phyloP scores from a whole-genome alignment of 2,329 filamentous ascomycete genomes.

The Aspergillus vadensis region DNA sequence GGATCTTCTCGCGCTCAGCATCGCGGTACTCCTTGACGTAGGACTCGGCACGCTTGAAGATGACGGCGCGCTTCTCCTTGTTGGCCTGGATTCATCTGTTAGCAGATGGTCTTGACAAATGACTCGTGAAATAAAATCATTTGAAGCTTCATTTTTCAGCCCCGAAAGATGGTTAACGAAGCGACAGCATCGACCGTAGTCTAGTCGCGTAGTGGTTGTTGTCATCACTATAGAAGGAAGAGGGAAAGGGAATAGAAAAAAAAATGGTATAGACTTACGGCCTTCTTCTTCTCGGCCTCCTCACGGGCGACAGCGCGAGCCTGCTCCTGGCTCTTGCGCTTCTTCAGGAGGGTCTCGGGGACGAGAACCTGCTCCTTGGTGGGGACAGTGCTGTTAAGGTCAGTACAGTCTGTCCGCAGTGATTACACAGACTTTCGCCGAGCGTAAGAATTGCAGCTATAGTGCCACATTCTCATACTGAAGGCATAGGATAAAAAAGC shows the following conservation, averaged over 20 bases:
- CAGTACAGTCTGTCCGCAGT: constrained; percentile 79
- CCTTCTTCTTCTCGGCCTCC: constrained; percentile 82
- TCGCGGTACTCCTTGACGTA: constrained; percentile 99
- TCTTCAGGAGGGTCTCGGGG: constrained; percentile 99
- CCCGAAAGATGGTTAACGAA: constrained; percentile 59
- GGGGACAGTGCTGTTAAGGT: constrained; percentile 76
- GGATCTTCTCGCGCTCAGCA: constrained; percentile 96
- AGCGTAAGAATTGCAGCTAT: constrained; percentile 88
- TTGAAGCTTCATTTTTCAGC: constrained; percentile 65
- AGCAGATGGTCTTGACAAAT: constrained; percentile 26
- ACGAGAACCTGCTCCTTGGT: constrained; percentile 95
- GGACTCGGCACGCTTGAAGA: constrained; percentile 99
- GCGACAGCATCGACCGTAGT: constrained; percentile 95
- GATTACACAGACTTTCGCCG: constrained; percentile 68
- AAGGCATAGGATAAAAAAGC: constrained; percentile 56
- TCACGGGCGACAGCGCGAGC: constrained; percentile 84
- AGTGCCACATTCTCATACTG: constrained; percentile 88
- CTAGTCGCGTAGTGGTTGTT: constrained; percentile 89
- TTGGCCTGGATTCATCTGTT: constrained; percentile 66
- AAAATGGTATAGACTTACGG: constrained; percentile 63
- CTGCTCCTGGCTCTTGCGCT: constrained; percentile 99
- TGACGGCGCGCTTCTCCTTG: constrained; percentile 97
- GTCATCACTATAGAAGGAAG: constrained; percentile 70
- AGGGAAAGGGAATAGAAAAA: constrained; percentile 14
- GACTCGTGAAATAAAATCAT: constrained; percentile 17